A percentile compares a stretch with the other conserved stretches of the same genome.
Evolutionary conservation across 2,329 filamentous ascomycete species (phyloP).

Genomic region (Colletotrichum lupini): DNA sequence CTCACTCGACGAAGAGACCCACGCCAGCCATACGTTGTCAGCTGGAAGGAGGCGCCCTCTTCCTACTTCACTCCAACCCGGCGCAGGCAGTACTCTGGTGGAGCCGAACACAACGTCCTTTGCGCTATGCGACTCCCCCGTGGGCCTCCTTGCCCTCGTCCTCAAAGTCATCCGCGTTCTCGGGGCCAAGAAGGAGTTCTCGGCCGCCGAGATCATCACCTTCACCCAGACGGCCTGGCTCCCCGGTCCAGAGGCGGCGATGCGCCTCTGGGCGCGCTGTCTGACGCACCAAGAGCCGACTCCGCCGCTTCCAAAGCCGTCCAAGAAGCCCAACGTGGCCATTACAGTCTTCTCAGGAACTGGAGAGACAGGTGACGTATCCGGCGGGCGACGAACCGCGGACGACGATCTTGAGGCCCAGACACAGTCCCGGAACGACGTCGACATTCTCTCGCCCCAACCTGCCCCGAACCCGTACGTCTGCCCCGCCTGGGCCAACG

Average conservation of each 20-base stretch:
- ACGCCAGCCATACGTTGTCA: slow-evolving; percentile 34
- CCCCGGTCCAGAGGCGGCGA: slow-evolving; percentile 70
- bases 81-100: slow-evolving; percentile 40
- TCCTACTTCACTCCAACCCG: slow-evolving; percentile 42
- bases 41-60: slow-evolving; percentile 20
- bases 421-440: slow-evolving; percentile 33
- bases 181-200: slow-evolving; percentile 53
- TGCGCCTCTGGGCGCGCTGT: slow-evolving; percentile 66
- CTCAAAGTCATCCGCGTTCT: slow-evolving; percentile 57
- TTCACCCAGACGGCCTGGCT: slow-evolving; percentile 73
- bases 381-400: too few species aligned
- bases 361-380: slow-evolving; percentile 6
- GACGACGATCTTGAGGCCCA: slow-evolving; percentile 7
- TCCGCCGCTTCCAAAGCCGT: slow-evolving; percentile 37
- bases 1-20: slow-evolving; percentile 46
- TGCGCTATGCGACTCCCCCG: slow-evolving; percentile 71
- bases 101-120: slow-evolving; percentile 69
- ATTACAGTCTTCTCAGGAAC: slow-evolving; percentile 61
- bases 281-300: slow-evolving; percentile 47
- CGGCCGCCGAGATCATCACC: slow-evolving; percentile 66
- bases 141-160: slow-evolving; percentile 66
- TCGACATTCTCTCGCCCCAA: slow-evolving; percentile 34
- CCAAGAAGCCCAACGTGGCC: slow-evolving; percentile 51
- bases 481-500: slow-evolving; percentile 61
- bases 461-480: slow-evolving; percentile 47